Base-by-base conservation (phyloP, 805 yeast species). In the Candida piceae region DNA sequence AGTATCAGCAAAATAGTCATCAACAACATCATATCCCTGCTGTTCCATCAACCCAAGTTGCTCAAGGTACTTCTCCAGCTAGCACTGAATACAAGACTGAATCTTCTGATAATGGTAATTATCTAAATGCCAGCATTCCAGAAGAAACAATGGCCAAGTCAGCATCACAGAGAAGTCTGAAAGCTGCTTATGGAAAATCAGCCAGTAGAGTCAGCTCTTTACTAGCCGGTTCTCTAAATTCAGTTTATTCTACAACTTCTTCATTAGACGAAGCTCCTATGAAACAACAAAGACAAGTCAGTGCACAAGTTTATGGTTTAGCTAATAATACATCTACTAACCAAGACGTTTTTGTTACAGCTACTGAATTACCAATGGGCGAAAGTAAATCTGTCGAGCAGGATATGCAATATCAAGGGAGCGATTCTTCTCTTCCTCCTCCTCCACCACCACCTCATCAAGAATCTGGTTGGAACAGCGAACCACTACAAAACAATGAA, bases 301-400 rank as follows among this genome's bases (percentile, higher is more conserved):
- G 40, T 29, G 24, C 42, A n/a, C 41, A 44, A 10, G 40, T 52
- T 12, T 52, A 57, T 28, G 47, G 43, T 20, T 31, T 52, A 12
- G 48, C 56, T 4, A 51, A 56, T n/a, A 48, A 52, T 24, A 39
- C 54, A 5, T 52, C 58, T 7, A 44, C 57, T 4, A 55, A 50
- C 16, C 40, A 44, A 6, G 69, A 64, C 23, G 56, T 61, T 3
- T 66, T 53, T 48, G 64, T 61, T 11, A 65, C 70, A 2, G 70
- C 70, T 1, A 52, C 65, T 0, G 67, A 66, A 36, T 55, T 66
- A 19, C 53, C 53, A 9, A 19, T 18, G 9, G n/a, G 30, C 13
- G 34, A 30, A 25, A 26, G 11, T 15, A 10, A 18, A n/a, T 20
- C n/a, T 22, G 15, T n/a, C n/a, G n/a, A n/a, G n/a, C n/a, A n/a